These are phyloP conservation scores for Chiua virens DNA, from an alignment of 768 basidiomycete species.

Conservation along the genomic window DNA sequence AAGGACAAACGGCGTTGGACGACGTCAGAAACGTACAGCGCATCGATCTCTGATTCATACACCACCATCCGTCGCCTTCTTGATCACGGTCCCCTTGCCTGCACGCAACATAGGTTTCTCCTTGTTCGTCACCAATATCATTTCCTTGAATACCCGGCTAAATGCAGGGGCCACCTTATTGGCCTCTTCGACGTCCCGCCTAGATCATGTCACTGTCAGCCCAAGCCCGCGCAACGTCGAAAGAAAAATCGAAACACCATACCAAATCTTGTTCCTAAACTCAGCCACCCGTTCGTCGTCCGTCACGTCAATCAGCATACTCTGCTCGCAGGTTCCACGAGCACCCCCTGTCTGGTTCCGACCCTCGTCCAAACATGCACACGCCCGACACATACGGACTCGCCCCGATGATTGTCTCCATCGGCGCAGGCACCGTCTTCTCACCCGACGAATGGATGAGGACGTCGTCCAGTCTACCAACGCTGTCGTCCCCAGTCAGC, in stretches of 20 bases:
- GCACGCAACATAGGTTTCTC: conserved; percentile 46
- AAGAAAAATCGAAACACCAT: background rate
- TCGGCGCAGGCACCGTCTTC: too few relatives aligned
- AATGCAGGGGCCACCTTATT: conserved; percentile 41
- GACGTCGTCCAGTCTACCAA: conserved; percentile 40
- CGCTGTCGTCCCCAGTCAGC: conserved; percentile 22
- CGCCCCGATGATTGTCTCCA: too few relatives aligned
- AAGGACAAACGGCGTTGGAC: too few relatives aligned
- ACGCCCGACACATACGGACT: too few relatives aligned
- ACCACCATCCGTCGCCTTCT: conserved; percentile 37
- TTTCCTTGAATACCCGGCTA: conserved; percentile 50
- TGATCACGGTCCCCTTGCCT: conserved; percentile 46
- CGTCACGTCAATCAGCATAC: conserved; percentile 31
- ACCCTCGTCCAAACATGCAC: too few relatives aligned
- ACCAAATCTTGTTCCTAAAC: conserved; percentile 42
- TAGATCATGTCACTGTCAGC: conserved; percentile 6
- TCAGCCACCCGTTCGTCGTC: conserved; percentile 28
- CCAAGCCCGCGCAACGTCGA: background rate
- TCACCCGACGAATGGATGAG: too few relatives aligned
- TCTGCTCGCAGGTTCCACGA: too few relatives aligned
- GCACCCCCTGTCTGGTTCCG: too few relatives aligned
- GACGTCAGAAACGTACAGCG: conserved; percentile 31
- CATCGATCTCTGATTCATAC: conserved; percentile 49
- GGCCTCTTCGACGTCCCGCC: conserved; percentile 42
- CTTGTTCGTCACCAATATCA: conserved; percentile 46